Evolutionary conservation across 2,329 filamentous ascomycete species (phyloP), one percentile per base, ranked within the genome.

Genomic region (Ophiostoma tasmaniense): DNA sequence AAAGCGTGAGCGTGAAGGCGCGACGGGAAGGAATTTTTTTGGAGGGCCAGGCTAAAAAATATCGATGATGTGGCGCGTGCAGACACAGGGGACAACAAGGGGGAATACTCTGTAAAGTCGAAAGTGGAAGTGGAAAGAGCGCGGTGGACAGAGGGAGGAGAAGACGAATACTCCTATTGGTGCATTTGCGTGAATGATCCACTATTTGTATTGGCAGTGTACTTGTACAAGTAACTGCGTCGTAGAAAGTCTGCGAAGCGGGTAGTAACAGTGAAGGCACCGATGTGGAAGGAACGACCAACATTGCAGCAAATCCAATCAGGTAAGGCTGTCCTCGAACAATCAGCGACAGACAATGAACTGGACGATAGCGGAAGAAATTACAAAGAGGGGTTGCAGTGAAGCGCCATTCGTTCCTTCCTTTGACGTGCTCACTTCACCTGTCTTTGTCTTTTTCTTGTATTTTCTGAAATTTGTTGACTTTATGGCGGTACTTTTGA

Each of bases 11-110:
- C 61, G 61, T 64, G 61, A 33, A 37, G 33, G 61, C 61, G 30
- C 20, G 61, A 64, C 61, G 33, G 59, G 30, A 35, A 62, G 59
- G 30, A 61, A 10, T 28, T 61, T 55, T 64, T 66, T 69, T 69
- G 50, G 65, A 42, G 62, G 66, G 30, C 67, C 22, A 61, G 55
- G 25, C 64, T 42, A 66, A 68, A 69, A 71, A 69, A 68, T 69
- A 68, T 59, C 39, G 22, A 66, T 59, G 65, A 70, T 69, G 69
- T 70, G 69, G 69, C 69, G 69, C 69, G 69, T 68, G 61, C 61
- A 64, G 61, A 37, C 30, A n/a, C 20, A 61, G 55, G 55, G 25
- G 59, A 37, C 33, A 64, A 37, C 61, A 64, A 20, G 61, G 61
- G 33, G 61, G n/a, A 17, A 64, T 33, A 8, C 33, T 33, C 33